Conservation (phyloP, 2,329 filamentous ascomycete genomes). For the Nectriaceae sp. region DNA sequence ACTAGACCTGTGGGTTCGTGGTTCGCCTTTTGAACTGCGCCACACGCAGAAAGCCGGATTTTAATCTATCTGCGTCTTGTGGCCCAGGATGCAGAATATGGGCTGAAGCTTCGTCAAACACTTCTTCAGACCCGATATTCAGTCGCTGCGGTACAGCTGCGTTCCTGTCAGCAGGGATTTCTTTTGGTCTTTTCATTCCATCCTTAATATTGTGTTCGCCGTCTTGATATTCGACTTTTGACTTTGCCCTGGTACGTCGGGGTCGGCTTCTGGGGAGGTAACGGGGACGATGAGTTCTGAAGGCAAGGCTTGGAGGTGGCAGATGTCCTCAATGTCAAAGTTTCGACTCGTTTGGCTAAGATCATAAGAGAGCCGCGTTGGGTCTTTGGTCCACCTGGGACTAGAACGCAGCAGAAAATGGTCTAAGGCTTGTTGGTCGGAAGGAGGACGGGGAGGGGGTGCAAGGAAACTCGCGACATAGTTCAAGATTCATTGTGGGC, state of each 20-base stretch:
- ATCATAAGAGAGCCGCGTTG: constrained; percentile 1
- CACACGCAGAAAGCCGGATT: constrained; percentile 12
- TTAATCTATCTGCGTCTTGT: constrained; percentile 14
- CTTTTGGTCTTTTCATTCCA: constrained; percentile 28
- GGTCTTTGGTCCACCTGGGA: background rate
- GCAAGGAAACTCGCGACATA: constrained; percentile 6
- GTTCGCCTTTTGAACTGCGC: constrained; percentile 14
- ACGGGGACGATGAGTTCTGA: constrained; percentile 16
- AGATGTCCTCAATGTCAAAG: constrained; percentile 9
- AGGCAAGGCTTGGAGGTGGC: constrained; percentile 1
- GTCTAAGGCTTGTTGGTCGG: constrained; percentile 6
- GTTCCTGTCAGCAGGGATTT: constrained; percentile 31
- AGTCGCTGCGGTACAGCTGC: constrained; percentile 42
- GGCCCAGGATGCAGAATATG: constrained; percentile 16
- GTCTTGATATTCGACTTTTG: constrained; percentile 25
- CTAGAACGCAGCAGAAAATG: constrained; percentile 3
- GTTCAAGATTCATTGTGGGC: constrained; percentile 16
- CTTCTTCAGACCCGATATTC: constrained; percentile 12
- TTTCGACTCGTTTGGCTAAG: background rate
- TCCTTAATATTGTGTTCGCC: constrained; percentile 15
- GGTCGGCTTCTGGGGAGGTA: constrained; percentile 40
- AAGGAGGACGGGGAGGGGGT: constrained; percentile 4
- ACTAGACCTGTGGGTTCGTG: constrained; percentile 25
- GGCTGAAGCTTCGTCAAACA: constrained; percentile 4
- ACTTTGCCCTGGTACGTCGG: constrained; percentile 27